Evolutionary conservation across 257 asterid species (phyloP).

Genomic region (Solanum arcanum): DNA sequence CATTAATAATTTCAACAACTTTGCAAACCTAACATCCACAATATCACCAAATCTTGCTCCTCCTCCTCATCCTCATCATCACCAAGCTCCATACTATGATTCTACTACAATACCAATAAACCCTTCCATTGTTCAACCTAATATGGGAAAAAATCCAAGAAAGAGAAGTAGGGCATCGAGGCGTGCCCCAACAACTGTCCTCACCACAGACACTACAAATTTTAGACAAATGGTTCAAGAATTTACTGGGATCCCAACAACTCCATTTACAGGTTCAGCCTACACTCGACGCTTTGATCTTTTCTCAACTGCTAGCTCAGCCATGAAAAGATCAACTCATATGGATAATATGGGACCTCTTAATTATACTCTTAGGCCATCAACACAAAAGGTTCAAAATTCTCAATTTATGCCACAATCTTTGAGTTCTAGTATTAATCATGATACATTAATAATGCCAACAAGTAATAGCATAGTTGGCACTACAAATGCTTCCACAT

Average conservation of each 20-base stretch:
- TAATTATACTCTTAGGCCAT: conserved; percentile 33
- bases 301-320: conserved; percentile 9
- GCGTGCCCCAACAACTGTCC: conserved; percentile 10
- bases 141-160: not conserved
- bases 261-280: not conserved
- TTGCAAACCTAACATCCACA: not conserved
- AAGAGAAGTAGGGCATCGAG: conserved; percentile 11
- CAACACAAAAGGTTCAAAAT: conserved; percentile 22
- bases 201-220: conserved; percentile 9
- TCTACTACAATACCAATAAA: not conserved
- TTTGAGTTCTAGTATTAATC: conserved; percentile 10
- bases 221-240: conserved; percentile 16
- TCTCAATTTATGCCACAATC: conserved; percentile 1
- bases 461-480: conserved; percentile 11
- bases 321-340: conserved; percentile 21
- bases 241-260: conserved; percentile 11
- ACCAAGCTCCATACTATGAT: not conserved
- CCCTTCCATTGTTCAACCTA: not conserved
- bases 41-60: not conserved
- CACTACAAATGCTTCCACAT: conserved; percentile 9
- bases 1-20: not conserved
- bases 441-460: conserved; percentile 13
- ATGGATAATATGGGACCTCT: conserved; percentile 15
- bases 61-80: not conserved
- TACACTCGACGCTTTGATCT: conserved; percentile 6